Conservation (phyloP, 2,329 filamentous ascomycete species). For the Colletotrichum kahawae region DNA sequence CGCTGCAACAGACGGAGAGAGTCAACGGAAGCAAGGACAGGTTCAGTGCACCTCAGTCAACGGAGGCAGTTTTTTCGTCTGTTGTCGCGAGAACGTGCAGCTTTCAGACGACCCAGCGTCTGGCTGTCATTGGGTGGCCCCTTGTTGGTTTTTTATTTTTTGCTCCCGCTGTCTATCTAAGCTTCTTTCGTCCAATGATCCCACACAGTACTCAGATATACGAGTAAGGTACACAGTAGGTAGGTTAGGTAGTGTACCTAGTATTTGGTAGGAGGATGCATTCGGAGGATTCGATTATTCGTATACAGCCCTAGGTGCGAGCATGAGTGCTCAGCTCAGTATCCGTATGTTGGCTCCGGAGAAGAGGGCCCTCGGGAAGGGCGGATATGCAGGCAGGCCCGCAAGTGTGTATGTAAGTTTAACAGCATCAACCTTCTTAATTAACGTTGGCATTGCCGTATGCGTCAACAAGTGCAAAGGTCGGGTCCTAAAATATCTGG, state of each 20-base stretch:
- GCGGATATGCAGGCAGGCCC: not conserved
- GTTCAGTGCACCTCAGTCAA: not conserved
- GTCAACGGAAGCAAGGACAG: not conserved
- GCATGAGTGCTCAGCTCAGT: too few species aligned
- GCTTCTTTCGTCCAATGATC: not conserved
- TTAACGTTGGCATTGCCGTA: not conserved
- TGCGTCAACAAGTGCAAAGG: not conserved
- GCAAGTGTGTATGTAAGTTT: not conserved
- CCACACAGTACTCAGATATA: not conserved
- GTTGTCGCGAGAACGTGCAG: not conserved
- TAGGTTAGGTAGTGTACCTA: too few species aligned
- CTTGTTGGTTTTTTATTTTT: not conserved
- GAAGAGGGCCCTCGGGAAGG: not conserved
- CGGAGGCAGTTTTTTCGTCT: not conserved
- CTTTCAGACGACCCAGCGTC: not conserved
- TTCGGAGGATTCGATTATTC: not conserved
- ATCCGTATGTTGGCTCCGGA: not conserved
- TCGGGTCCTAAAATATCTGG: not conserved
- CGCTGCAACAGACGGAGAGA: not conserved
- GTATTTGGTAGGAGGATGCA: not conserved
- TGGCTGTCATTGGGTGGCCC: not conserved
- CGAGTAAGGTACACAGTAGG: not conserved
- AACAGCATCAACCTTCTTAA: not conserved
- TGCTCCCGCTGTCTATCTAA: not conserved
- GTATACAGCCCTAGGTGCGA: not conserved